Base-by-base conservation (phyloP, 108 stramenopile species). In the Nitzschia sp. region DNA sequence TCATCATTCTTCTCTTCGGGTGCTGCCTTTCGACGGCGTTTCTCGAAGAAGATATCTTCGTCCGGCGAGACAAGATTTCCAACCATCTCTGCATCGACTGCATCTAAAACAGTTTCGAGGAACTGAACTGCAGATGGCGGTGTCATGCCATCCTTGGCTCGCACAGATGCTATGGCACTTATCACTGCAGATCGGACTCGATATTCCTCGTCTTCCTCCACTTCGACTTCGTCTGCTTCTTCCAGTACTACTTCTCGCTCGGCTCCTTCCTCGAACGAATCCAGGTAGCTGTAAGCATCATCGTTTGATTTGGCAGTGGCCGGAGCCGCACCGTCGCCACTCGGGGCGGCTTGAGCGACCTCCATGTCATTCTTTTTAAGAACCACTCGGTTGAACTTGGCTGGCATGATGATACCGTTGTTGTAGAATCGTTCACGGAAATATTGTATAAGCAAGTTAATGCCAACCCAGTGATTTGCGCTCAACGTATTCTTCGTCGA, bases 171-270 rank as follows among this genome's bases (percentile, higher is more conserved):
- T 70, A 93, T 87, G n/a, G 91, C 88, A 32, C 87, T 79, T 11
- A 93, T 77, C 25, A 85, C 86, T n/a, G 85, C 85, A 23, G 87
- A 78, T 21, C 91, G 79, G 18, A 93, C 91, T 26, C 91, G 59
- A 65, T 86, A 90, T 66, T 93, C 91, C 57, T 92, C 94, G 65
- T 95, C 94, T 72, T 95, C 94, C 65, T 95, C 94, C 27, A 88
- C 69, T 54, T 92, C 90, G 28, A 92, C 70, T 57, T 87, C 88
- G 46, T 92, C 90, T 18, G 87, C 87, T 61, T 86, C 83, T 63
- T 89, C 87, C 33, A 89, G 71, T 2, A 85, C 84, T 55, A 63
- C 68, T 30, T 58, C 79, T 54, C 89, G 63, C 36, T 92, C 89
- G 35, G 80, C 75, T 35, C 79, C 79, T 23, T 90, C 86, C 26